Percentiles rank a stretch among this genome's conserved stretches.
Conservation (phyloP, 495 filamentous ascomycete genomes). For the Trichoderma virens region DNA sequence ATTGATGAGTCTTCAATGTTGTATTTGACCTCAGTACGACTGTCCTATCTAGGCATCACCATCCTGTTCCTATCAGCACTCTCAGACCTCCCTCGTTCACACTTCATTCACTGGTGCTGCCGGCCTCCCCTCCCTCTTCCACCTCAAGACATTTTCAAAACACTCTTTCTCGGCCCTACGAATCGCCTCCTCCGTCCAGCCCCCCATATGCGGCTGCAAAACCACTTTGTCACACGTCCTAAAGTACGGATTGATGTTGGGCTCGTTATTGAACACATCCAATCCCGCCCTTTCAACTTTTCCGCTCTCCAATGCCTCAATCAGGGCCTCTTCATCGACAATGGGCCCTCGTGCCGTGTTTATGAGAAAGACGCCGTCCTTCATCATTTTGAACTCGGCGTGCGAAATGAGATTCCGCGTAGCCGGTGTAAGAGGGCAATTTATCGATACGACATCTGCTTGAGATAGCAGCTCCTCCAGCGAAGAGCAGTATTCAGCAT, state of each 20-base stretch:
- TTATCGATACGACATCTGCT: slow-evolving; percentile 60
- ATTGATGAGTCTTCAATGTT: no score
- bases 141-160: not conserved
- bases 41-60: no score
- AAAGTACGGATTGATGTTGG: slow-evolving; percentile 39
- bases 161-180: not conserved
- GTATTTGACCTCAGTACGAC: no score
- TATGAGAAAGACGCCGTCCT: slow-evolving; percentile 53
- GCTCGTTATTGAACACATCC: slow-evolving; percentile 62
- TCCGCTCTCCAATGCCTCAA: slow-evolving; percentile 51
- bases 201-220: slow-evolving; percentile 13
- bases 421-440: slow-evolving; percentile 50
- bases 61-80: no score
- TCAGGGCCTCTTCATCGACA: slow-evolving; percentile 62
- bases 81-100: not conserved
- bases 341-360: slow-evolving; percentile 67
- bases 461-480: slow-evolving; percentile 47
- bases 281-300: slow-evolving; percentile 49
- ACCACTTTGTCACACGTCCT: slow-evolving; percentile 15
- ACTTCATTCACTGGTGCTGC: slow-evolving; percentile 3
- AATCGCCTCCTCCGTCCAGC: slow-evolving; percentile 9
- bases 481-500: slow-evolving; percentile 36
- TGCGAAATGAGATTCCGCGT: slow-evolving; percentile 49
- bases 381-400: slow-evolving; percentile 43
- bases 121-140: not conserved